A percentile compares a stretch with the other conserved stretches of the same genome.
Conservation (phyloP, 805 yeast species). For the Starmerella scarabaei region DNA sequence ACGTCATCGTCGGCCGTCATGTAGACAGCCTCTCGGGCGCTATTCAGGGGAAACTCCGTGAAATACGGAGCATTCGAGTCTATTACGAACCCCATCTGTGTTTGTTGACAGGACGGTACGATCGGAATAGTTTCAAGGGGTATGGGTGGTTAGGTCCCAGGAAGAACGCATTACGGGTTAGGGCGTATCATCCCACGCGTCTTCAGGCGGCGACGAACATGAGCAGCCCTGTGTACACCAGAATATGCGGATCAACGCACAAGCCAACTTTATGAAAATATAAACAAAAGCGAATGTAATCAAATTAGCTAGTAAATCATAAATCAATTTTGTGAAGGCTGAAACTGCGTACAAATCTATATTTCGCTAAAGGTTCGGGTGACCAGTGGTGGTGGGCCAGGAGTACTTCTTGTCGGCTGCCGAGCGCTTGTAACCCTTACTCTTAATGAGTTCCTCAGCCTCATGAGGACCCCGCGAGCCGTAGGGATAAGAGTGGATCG, state of each 20-base stretch:
- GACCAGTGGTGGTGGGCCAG: conserved; percentile 50
- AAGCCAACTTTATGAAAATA: too few species aligned
- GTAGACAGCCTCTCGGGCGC: conserved; percentile 27
- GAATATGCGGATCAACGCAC: too few species aligned
- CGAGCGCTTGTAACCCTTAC: conserved; percentile 62
- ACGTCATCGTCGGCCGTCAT: conserved; percentile 27
- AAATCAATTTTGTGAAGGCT: too few species aligned
- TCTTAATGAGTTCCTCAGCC: conserved; percentile 46
- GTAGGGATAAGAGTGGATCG: conserved; percentile 57
- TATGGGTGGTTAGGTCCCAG: too few species aligned
- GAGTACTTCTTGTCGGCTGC: conserved; percentile 50
- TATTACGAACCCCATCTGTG: conserved; percentile 15
- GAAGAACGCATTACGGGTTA: too few species aligned
- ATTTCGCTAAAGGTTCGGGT: conserved; percentile 3
- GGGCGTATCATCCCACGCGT: too few species aligned
- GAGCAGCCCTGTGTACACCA: too few species aligned
- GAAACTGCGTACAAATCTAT: background rate
- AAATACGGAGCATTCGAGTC: conserved; percentile 29
- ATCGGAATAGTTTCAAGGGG: too few species aligned
- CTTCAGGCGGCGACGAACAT: too few species aligned
- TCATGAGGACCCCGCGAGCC: conserved; percentile 82
- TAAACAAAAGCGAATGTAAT: too few species aligned
- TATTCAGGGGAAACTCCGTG: conserved; percentile 20
- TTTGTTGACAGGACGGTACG: too few species aligned
- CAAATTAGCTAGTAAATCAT: too few species aligned